Conservation (phyloP, 2,329 filamentous ascomycete genomes). For the Neoscytalidium dimidiatum region DNA sequence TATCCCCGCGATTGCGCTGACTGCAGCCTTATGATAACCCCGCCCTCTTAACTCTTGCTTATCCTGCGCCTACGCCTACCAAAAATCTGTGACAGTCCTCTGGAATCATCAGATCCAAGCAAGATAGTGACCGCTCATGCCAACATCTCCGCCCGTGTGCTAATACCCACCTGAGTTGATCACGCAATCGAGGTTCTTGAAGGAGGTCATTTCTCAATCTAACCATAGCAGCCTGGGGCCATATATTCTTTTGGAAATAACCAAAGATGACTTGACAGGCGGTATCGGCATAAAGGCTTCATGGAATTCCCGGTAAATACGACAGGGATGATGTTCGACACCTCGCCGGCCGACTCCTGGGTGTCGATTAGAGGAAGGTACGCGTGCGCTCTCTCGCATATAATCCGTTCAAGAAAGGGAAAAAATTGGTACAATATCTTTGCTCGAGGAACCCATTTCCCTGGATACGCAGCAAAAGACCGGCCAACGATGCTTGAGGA, state of each 20-base stretch:
- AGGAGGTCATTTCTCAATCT: no score
- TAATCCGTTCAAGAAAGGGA: background rate
- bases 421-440: background rate
- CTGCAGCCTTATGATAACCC: no score
- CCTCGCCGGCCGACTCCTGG: background rate
- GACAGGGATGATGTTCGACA: background rate
- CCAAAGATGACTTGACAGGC: background rate
- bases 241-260: background rate
- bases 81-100: no score
- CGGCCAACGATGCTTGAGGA: background rate
- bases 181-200: no score
- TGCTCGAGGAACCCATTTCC: background rate
- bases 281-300: background rate
- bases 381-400: background rate
- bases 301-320: background rate
- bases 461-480: background rate
- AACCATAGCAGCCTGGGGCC: background rate
- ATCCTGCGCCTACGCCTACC: no score
- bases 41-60: no score
- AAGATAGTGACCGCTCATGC: no score
- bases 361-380: background rate
- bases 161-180: no score
- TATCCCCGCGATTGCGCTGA: no score
- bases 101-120: no score
- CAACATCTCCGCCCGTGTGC: no score